Evolutionary conservation across 1,139 yeast genomes (phyloP).

Genomic region (Magnusiomyces fungicola): DNA sequence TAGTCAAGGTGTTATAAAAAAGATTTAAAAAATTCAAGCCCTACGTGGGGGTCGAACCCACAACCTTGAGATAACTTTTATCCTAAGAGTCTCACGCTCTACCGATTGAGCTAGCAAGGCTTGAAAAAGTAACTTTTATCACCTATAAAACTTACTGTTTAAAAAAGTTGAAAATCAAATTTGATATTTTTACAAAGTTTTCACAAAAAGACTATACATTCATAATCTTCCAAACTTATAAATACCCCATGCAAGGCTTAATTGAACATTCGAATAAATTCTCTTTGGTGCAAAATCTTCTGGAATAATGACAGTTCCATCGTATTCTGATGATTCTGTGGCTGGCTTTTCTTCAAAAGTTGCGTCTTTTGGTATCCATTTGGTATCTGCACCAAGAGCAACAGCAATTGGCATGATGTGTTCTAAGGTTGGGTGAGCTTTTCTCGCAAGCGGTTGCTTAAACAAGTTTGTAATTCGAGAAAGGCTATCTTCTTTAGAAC

Average conservation of each 20-base stretch:
- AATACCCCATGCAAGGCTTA: conserved; percentile 14
- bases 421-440: conserved; percentile 14
- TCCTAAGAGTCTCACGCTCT: no score
- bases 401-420: conserved; percentile 14
- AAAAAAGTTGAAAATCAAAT: background rate
- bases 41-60: no score
- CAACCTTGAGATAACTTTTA: no score
- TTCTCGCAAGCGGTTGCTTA: conserved; percentile 3
- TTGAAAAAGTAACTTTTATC: background rate
- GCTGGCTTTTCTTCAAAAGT: background rate
- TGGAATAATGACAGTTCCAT: background rate
- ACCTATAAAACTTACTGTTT: background rate
- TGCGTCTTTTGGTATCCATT: background rate
- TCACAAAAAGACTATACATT: no score
- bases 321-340: background rate
- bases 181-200: no score
- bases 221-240: conserved; percentile 10
- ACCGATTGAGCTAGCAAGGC: no score
- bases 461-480: conserved; percentile 8
- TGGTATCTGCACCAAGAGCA: conserved; percentile 9
- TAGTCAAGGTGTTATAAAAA: no score
- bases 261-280: conserved; percentile 4
- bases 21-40: no score
- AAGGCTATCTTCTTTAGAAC: background rate
- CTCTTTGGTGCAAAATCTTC: conserved; percentile 7